A percentile compares a stretch with the other conserved stretches of the same genome.
phyloP scores from a whole-genome alignment of 345 rosid genomes.

The Sonneratia alba region DNA sequence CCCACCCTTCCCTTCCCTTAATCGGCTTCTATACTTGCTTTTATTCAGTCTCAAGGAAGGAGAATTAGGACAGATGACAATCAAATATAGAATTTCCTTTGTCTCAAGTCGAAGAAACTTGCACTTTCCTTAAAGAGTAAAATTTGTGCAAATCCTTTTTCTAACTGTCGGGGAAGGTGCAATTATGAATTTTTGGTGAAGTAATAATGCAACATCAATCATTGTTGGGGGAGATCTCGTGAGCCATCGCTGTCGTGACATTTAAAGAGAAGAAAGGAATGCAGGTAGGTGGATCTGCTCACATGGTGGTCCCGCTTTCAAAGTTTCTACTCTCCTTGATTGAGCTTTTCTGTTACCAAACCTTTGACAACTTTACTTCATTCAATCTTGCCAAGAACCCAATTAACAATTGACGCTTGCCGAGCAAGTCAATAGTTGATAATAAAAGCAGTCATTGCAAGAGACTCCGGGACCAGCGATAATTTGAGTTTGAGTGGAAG shows the following conservation, averaged over 20 bases:
- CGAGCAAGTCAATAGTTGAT: not conserved
- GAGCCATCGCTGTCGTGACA: not conserved
- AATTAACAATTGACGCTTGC: not conserved
- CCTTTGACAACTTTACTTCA: not conserved
- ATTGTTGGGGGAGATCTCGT: not conserved
- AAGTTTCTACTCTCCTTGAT: not conserved
- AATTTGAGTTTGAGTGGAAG: no score
- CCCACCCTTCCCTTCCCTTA: no score
- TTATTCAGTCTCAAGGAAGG: no score
- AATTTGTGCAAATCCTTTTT: no score
- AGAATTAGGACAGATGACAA: no score
- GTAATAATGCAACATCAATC: not conserved
- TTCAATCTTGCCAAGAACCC: not conserved
- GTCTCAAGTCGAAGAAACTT: no score
- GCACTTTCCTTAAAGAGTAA: no score
- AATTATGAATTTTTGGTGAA: not conserved
- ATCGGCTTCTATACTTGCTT: no score
- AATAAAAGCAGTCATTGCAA: no score
- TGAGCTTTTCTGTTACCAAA: not conserved
- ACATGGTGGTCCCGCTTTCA: conserved; percentile 5
- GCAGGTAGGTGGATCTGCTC: not conserved
- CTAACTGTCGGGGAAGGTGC: not conserved
- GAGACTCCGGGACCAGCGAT: no score
- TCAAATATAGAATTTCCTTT: no score
- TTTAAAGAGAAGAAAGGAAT: not conserved